phyloP scores from a whole-genome alignment of 345 rosid genomes.

The Ceriops decandra region DNA sequence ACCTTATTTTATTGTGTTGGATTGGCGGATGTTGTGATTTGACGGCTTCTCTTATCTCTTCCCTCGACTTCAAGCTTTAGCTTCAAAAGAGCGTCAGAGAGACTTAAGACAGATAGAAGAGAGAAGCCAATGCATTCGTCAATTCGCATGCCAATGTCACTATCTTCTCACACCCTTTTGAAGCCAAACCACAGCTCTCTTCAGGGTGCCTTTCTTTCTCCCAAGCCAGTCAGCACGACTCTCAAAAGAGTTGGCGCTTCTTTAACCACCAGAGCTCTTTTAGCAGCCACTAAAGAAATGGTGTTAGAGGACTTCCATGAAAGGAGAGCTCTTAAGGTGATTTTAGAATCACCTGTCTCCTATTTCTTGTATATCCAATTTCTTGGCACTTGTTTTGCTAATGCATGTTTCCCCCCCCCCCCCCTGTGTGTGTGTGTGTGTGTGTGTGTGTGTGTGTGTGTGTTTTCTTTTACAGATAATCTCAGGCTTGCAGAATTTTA shows the following conservation, averaged over 20 bases:
- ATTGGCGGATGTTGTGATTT: no score
- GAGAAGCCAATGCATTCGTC: conserved; percentile 32
- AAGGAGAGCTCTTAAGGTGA: conserved; percentile 52
- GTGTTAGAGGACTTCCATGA: conserved; percentile 43
- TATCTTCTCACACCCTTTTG: conserved; percentile 31
- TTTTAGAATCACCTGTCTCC: background rate
- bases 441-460: background rate
- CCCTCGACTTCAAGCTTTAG: background rate
- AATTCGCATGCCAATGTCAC: conserved; percentile 28
- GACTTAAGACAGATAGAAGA: background rate
- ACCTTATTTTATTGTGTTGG: no score
- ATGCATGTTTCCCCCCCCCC: background rate
- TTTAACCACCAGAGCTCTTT: conserved; percentile 33
- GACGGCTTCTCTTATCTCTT: conserved; percentile 26
- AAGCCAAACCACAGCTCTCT: conserved; percentile 33
- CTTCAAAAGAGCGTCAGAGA: background rate
- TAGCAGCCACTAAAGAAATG: conserved; percentile 35
- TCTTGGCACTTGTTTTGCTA: background rate
- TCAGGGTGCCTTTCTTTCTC: conserved; percentile 21
- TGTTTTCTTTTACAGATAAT: conserved; percentile 34
- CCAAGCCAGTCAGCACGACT: conserved; percentile 20
- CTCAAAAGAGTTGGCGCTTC: conserved; percentile 12
- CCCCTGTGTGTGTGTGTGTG: background rate
- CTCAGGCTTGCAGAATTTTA: conserved; percentile 52
- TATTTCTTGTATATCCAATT: background rate